Evolutionary conservation across 1,139 yeast genomes (phyloP).

Genomic region (Candida sanyaensis): DNA sequence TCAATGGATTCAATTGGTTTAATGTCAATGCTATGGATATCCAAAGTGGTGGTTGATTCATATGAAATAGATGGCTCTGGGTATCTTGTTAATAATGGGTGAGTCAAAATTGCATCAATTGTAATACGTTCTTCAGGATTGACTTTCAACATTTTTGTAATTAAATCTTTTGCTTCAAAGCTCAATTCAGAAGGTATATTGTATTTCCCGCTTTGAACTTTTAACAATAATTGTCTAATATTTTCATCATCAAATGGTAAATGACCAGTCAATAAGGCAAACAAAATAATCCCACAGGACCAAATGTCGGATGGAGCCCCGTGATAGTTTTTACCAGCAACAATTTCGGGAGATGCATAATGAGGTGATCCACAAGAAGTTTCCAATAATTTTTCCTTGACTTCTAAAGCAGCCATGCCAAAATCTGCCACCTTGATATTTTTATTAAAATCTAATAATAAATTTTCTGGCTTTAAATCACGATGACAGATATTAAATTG

Average conservation of each 20-base stretch:
- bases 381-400: slow-evolving; percentile 79
- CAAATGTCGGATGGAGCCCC: slow-evolving; percentile 98
- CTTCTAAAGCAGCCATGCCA: slow-evolving; percentile 99
- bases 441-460: slow-evolving; percentile 79
- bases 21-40: slow-evolving; percentile 34
- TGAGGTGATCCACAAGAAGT: slow-evolving; percentile 99
- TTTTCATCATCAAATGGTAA: slow-evolving; percentile 97
- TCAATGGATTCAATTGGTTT: slow-evolving; percentile 51
- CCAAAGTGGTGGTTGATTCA: slow-evolving; percentile 19
- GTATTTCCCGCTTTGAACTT: slow-evolving; percentile 89
- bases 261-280: slow-evolving; percentile 92
- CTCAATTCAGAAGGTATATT: slow-evolving; percentile 81
- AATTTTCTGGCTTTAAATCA: slow-evolving; percentile 93
- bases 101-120: slow-evolving; percentile 70
- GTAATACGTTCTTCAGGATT: slow-evolving; percentile 78
- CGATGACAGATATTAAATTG: slow-evolving; percentile 93
- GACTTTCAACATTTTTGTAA: slow-evolving; percentile 76
- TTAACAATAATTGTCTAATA: slow-evolving; percentile 77
- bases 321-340: slow-evolving; percentile 90
- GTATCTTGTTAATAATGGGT: slow-evolving; percentile 80
- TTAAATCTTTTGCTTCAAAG: slow-evolving; percentile 82
- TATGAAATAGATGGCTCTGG: slow-evolving; percentile 35
- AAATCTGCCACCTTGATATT: slow-evolving; percentile 97
- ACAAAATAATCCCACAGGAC: slow-evolving; percentile 96
- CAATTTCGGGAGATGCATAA: slow-evolving; percentile 97